These are phyloP conservation scores for Pichia phayaonensis DNA, from an alignment of 805 yeast species.

Conservation along the genomic window DNA sequence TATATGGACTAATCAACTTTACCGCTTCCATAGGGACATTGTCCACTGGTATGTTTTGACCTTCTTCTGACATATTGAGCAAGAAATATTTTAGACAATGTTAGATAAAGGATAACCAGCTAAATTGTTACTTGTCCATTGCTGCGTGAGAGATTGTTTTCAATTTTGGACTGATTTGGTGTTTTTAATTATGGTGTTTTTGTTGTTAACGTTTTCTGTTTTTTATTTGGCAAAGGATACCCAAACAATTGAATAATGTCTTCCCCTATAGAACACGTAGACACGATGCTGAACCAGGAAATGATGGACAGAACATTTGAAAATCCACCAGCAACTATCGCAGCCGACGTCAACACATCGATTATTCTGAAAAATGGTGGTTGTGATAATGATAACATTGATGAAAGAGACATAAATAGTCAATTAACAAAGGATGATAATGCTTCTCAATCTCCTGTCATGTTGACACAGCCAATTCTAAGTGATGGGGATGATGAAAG, in stretches of 20 bases:
- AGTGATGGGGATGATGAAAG: not conserved
- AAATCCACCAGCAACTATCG: not conserved
- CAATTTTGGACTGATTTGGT: not conserved
- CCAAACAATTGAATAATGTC: slow-evolving; percentile 6
- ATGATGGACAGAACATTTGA: not conserved
- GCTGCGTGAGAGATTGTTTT: not conserved
- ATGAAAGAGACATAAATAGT: not conserved
- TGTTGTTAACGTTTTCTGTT: too few relatives aligned
- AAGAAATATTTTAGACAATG: not conserved
- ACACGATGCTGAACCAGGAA: not conserved
- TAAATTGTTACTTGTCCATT: not conserved
- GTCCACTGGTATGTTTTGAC: not conserved
- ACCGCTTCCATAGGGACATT: slow-evolving; percentile 24
- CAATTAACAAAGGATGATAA: not conserved
- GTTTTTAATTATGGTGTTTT: not conserved
- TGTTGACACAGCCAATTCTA: not conserved
- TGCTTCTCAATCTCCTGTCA: not conserved
- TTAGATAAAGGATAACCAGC: not conserved
- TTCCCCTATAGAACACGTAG: slow-evolving; percentile 18
- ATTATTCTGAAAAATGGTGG: not conserved
- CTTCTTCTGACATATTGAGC: not conserved
- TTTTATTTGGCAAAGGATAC: not conserved
- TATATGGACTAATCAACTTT: slow-evolving; percentile 37
- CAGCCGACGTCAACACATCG: not conserved
- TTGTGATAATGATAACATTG: not conserved